Evolutionary conservation across 1,139 yeast species (phyloP).

Genomic region (Hyphopichia wangnamkhiaoensis): DNA sequence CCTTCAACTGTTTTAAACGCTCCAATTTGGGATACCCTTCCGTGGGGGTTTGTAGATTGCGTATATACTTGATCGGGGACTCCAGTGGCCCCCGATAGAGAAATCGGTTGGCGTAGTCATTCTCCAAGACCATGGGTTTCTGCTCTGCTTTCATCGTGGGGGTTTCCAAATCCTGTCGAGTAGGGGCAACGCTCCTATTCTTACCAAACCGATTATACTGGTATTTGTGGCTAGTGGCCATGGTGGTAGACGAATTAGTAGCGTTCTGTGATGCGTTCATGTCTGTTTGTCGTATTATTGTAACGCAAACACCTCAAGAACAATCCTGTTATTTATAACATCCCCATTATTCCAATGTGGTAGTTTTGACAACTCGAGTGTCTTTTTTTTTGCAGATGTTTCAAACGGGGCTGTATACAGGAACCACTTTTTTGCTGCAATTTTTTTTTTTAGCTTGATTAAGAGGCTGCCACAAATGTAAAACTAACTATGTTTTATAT

Average conservation of each 20-base stretch:
- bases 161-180: background rate
- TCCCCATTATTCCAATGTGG: too few species aligned
- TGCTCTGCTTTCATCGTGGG: background rate
- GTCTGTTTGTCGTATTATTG: too few species aligned
- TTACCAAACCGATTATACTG: conserved; percentile 1
- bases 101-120: conserved; percentile 73
- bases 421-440: background rate
- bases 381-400: background rate
- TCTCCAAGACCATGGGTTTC: conserved; percentile 22
- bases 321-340: too few species aligned
- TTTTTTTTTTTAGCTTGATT: background rate
- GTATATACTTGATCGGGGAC: conserved; percentile 61
- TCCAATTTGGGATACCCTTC: conserved; percentile 87
- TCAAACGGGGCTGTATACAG: background rate
- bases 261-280: too few species aligned
- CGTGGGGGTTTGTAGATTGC: conserved; percentile 64
- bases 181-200: background rate
- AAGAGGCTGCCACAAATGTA: background rate
- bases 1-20: conserved; percentile 62
- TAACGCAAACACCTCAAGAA: too few species aligned
- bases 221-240: too few species aligned
- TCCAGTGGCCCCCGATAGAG: conserved; percentile 54
- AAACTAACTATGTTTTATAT: too few species aligned
- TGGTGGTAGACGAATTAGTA: too few species aligned
- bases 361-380: background rate